Percentiles rank a stretch among this genome's conserved stretches.
Conservation (phyloP, 1,284 basidiomycete genomes). For the Malassezia pachydermatis region DNA sequence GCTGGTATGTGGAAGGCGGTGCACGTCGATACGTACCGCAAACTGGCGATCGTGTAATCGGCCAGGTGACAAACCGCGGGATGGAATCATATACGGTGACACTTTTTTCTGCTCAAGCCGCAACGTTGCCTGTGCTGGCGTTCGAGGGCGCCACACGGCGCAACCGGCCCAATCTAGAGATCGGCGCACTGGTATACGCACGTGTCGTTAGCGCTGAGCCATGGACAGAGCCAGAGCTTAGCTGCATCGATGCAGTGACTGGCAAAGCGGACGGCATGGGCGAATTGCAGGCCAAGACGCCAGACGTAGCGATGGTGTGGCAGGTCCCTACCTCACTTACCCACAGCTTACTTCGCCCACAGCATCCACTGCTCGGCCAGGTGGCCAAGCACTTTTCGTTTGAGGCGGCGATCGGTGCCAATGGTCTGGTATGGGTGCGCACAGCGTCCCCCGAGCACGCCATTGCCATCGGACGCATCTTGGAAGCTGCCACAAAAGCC, state of each 20-base stretch:
- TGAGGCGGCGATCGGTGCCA: conserved; percentile 40
- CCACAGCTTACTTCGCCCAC: conserved; percentile 22
- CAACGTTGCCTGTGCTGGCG: conserved; percentile 35
- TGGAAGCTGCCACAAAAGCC: conserved; percentile 24
- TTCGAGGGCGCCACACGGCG: conserved; percentile 47
- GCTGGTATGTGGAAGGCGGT: conserved; percentile 28
- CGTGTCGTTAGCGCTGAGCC: conserved; percentile 27
- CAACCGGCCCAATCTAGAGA: conserved; percentile 39
- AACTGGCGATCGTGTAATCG: conserved; percentile 32
- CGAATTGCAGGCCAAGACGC: conserved; percentile 29
- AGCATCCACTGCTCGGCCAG: conserved; percentile 24
- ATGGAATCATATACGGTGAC: conserved; percentile 37
- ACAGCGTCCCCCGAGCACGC: conserved; percentile 25
- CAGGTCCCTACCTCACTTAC: conserved; percentile 20
- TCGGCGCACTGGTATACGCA: conserved; percentile 41
- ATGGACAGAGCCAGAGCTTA: conserved; percentile 41
- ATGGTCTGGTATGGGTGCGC: conserved; percentile 38
- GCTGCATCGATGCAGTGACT: conserved; percentile 36
- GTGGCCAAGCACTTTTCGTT: conserved; percentile 38
- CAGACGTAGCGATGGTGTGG: conserved; percentile 26
- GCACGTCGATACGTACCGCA: conserved; percentile 29
- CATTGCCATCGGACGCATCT: conserved; percentile 29
- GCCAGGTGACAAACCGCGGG: conserved; percentile 36
- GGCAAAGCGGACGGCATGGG: conserved; percentile 41
- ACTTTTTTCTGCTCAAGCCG: conserved; percentile 29